These are phyloP conservation scores for Candida alai DNA, from an alignment of 805 yeast species.

Conservation along the genomic window DNA sequence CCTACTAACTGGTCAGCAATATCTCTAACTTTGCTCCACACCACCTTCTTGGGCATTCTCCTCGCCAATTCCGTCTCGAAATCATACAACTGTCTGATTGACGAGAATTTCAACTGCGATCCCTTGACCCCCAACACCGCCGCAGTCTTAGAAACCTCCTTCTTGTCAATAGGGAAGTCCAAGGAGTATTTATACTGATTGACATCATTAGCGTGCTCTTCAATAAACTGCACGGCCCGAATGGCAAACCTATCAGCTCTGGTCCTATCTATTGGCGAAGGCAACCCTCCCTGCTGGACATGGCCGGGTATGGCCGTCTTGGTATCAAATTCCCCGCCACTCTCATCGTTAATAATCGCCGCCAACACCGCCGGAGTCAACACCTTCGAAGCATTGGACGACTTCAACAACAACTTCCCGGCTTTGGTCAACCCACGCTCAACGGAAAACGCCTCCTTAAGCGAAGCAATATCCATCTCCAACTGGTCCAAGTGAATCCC, in stretches of 20 bases:
- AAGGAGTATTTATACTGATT: slow-evolving; percentile 19
- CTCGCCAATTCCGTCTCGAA: slow-evolving; percentile 74
- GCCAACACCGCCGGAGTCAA: slow-evolving; percentile 81
- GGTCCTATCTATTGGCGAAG: slow-evolving; percentile 91
- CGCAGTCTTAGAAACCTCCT: slow-evolving; percentile 49
- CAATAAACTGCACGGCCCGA: slow-evolving; percentile 84
- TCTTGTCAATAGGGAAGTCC: slow-evolving; percentile 32
- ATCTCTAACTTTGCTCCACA: slow-evolving; percentile 75
- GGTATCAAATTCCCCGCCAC: slow-evolving; percentile 75
- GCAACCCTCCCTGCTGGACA: slow-evolving; percentile 95
- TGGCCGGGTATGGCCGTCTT: slow-evolving; percentile 97
- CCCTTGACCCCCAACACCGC: slow-evolving; percentile 81
- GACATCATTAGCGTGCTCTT: slow-evolving; percentile 38
- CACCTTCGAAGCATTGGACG: slow-evolving; percentile 77
- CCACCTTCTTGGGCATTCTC: slow-evolving; percentile 86
- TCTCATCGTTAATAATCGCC: slow-evolving; percentile 76
- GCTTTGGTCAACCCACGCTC: slow-evolving; percentile 79
- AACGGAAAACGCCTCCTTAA: slow-evolving; percentile 62
- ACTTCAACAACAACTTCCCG: slow-evolving; percentile 82
- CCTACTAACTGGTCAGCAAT: slow-evolving; percentile 85
- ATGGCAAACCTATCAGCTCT: slow-evolving; percentile 87
- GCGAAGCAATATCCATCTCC: slow-evolving; percentile 68
- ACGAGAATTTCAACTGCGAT: slow-evolving; percentile 69
- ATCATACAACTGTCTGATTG: slow-evolving; percentile 76
- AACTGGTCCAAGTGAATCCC: slow-evolving; percentile 65